Base-by-base conservation (phyloP, 305 asterid genomes). In the Fraxinus nigra region DNA sequence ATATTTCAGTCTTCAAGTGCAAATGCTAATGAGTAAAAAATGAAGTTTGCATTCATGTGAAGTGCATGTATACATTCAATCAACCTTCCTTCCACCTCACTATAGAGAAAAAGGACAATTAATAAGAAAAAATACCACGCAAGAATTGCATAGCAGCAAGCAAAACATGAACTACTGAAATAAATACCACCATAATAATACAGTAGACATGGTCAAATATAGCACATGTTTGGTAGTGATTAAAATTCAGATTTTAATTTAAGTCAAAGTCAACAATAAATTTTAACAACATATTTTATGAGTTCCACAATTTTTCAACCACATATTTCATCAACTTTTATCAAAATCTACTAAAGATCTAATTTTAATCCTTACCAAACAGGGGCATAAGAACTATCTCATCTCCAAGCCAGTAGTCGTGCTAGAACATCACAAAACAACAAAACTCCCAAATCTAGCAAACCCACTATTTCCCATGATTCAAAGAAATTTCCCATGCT, bases 51-150 rank as follows among this genome's bases (percentile, higher is more conserved):
- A 81, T 35, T 43, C 37, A 33, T n/a, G 10, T 18, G 48, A 75
- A 75, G 22, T 3, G 26, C 63, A 67, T 67, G 13, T 43, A 16
- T 11, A 70, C 81, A 70, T 76, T 34, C 73, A 73, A 75, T 79
- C 26, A 2, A 46, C 37, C 30, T 14, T 24, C 59, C 74, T 38
- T 20, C 78, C 56, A 72, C 70, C 28, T 54, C 26, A 22, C 67
- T n/a, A 81, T 74, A 38, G 56, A 13, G 77, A 30, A 82, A 56
- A 37, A 40, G 38, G 38, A 76, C 20, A 24, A 32, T 9, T 26
- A 28, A 26, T 20, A 14, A 18, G 18, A 61, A 76, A 37, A 33
- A 7, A 40, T 32, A 75, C 20, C 48, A 37, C 38, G 14, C 24
- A 14, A 13, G 75, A 69, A 69, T 8, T 61, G 30, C 16, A 7